A percentile compares a stretch with the other conserved stretches of the same genome.
Evolutionary conservation across 306 rosid species (phyloP).

Genomic region (Benincasa hispida): DNA sequence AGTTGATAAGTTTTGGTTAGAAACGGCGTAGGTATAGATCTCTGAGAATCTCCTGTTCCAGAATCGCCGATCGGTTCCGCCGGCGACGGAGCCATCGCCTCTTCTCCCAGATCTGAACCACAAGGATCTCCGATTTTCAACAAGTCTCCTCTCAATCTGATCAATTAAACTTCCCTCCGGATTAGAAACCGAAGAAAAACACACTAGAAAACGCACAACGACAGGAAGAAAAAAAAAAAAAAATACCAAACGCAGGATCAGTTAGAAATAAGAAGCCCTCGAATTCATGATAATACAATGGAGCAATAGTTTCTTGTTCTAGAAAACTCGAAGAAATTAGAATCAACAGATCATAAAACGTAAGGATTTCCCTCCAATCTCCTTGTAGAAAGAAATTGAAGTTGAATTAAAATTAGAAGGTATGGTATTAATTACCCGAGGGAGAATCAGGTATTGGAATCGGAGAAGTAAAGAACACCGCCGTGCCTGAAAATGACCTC

Average conservation of each 20-base stretch:
- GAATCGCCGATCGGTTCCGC: constrained; percentile 70
- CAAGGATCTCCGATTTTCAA: background rate
- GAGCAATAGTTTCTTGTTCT: background rate
- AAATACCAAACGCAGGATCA: too few relatives aligned
- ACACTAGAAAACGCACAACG: background rate
- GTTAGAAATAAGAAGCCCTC: too few relatives aligned
- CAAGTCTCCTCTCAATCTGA: background rate
- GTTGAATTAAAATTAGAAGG: background rate
- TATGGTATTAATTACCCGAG: background rate
- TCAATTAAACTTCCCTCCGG: background rate
- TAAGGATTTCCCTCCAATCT: background rate
- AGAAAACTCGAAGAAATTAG: too few relatives aligned
- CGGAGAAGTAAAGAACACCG: background rate
- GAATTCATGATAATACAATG: too few relatives aligned
- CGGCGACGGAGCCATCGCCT: constrained; percentile 51
- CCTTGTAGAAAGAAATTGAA: background rate
- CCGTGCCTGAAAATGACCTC: background rate
- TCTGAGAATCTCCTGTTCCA: constrained; percentile 40
- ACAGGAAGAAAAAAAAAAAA: too few relatives aligned
- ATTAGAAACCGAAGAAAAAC: background rate
- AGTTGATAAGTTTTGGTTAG: constrained; percentile 72
- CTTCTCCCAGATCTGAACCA: constrained; percentile 35
- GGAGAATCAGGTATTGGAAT: background rate
- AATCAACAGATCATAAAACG: too few relatives aligned
- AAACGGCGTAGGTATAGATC: constrained; percentile 89